A percentile compares a stretch with the other conserved stretches of the same genome.
phyloP scores from a whole-genome alignment of 768 basidiomycete species.

The Pulveroboletus frians region DNA sequence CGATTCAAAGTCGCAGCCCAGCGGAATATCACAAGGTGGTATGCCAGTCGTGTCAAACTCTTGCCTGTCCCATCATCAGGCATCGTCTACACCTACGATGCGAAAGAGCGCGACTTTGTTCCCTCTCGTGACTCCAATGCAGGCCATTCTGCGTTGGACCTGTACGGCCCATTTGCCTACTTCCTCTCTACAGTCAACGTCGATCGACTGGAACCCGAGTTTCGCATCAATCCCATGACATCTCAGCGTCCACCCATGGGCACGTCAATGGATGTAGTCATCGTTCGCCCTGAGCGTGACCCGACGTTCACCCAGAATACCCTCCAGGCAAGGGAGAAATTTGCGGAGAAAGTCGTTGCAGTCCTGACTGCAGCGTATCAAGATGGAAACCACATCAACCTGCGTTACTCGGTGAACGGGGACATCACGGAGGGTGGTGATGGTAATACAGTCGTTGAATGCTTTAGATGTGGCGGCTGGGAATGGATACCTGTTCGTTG shows the following conservation, averaged over 20 bases:
- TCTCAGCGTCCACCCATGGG: slow-evolving; percentile 40
- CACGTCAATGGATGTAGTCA: slow-evolving; percentile 63
- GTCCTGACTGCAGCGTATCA: slow-evolving; percentile 70
- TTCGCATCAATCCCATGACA: slow-evolving; percentile 68
- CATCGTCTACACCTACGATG: slow-evolving; percentile 59
- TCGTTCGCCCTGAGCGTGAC: slow-evolving; percentile 68
- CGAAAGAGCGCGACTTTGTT: slow-evolving; percentile 43
- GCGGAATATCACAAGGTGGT: slow-evolving; percentile 72
- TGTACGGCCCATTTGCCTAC: slow-evolving; percentile 81
- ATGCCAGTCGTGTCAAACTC: slow-evolving; percentile 53
- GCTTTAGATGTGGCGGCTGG: slow-evolving; percentile 74
- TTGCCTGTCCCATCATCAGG: slow-evolving; percentile 38
- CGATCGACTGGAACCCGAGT: slow-evolving; percentile 79
- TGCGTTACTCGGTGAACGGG: slow-evolving; percentile 50
- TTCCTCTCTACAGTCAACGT: slow-evolving; percentile 80
- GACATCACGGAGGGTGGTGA: slow-evolving; percentile 37
- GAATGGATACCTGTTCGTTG: slow-evolving; percentile 77
- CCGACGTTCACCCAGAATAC: slow-evolving; percentile 41
- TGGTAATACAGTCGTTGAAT: slow-evolving; percentile 65
- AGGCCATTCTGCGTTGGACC: slow-evolving; percentile 35
- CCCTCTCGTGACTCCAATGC: slow-evolving; percentile 33
- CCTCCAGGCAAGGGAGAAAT: slow-evolving; percentile 41
- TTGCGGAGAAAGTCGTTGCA: slow-evolving; percentile 48
- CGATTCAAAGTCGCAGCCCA: slow-evolving; percentile 84
- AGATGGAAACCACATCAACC: slow-evolving; percentile 63